A percentile compares a stretch with the other conserved stretches of the same genome.
phyloP scores from a whole-genome alignment of 2,329 filamentous ascomycete genomes.

The Xylariaceae sp. region DNA sequence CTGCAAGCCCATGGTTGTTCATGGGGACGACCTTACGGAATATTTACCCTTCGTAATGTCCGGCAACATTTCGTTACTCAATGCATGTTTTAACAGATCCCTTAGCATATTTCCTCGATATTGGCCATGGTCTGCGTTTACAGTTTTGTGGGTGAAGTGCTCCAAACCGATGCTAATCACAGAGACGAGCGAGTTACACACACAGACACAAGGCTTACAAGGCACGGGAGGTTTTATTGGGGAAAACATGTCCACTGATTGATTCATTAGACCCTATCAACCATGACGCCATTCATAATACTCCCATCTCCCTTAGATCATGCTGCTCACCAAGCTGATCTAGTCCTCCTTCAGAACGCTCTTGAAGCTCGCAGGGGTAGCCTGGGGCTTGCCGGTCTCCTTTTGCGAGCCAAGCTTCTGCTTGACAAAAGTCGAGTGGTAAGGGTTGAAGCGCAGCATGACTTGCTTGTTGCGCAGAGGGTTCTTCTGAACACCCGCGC shows the following conservation, averaged over 20 bases:
- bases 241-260: constrained; percentile 27
- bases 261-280: constrained; percentile 30
- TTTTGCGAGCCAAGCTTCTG: constrained; percentile 73
- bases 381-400: constrained; percentile 55
- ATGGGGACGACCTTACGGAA: too few relatives aligned
- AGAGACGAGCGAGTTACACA: too few relatives aligned
- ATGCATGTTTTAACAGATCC: too few relatives aligned
- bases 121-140: too few relatives aligned
- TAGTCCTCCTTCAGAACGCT: constrained; percentile 28
- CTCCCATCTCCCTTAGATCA: constrained; percentile 21
- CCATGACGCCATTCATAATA: constrained; percentile 28
- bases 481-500: constrained; percentile 94
- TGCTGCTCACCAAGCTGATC: constrained; percentile 32
- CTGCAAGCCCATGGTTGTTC: too few relatives aligned
- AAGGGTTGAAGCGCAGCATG: constrained; percentile 96
- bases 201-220: neutral
- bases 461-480: constrained; percentile 98
- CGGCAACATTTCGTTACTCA: too few relatives aligned
- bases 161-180: too few relatives aligned
- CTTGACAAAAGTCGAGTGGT: constrained; percentile 86
- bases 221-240: constrained; percentile 9
- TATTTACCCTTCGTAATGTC: too few relatives aligned
- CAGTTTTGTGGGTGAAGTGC: too few relatives aligned
- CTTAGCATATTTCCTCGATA: too few relatives aligned
- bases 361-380: constrained; percentile 27